Percentiles rank a stretch among this genome's conserved stretches.
These are phyloP conservation scores for Senecio squalidus DNA, from an alignment of 140 eudicot species.

Conservation along the genomic window DNA sequence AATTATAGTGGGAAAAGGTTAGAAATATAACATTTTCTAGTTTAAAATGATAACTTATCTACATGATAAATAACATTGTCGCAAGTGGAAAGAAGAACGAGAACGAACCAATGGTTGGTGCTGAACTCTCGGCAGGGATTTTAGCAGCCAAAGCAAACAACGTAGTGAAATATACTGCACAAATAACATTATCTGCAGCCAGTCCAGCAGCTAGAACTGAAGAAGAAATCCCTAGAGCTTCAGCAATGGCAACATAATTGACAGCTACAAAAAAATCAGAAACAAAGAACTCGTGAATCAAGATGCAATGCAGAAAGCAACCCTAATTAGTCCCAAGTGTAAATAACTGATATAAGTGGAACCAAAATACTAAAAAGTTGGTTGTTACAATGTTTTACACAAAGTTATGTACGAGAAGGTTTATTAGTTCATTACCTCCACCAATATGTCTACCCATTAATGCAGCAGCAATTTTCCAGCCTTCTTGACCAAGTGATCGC, in stretches of 20 bases:
- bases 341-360: neutral
- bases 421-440: slow-evolving; percentile 58
- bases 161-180: slow-evolving; percentile 79
- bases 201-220: slow-evolving; percentile 84
- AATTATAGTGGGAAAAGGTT: neutral
- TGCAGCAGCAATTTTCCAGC: slow-evolving; percentile 97
- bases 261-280: slow-evolving; percentile 55
- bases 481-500: slow-evolving; percentile 79
- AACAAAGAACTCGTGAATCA: slow-evolving; percentile 16
- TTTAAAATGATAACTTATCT: neutral
- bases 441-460: slow-evolving; percentile 97
- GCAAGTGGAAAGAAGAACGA: neutral
- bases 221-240: slow-evolving; percentile 67
- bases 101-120: slow-evolving; percentile 41
- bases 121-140: slow-evolving; percentile 58
- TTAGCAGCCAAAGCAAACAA: slow-evolving; percentile 83
- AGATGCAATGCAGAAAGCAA: slow-evolving; percentile 13
- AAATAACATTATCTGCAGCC: slow-evolving; percentile 92
- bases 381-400: neutral
- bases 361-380: neutral
- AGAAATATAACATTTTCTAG: neutral
- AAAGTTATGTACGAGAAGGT: neutral
- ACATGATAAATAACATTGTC: slow-evolving; percentile 8
- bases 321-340: neutral
- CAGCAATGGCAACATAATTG: slow-evolving; percentile 84